Conservation (phyloP, 306 rosid species). For the Calophaca sinica region DNA sequence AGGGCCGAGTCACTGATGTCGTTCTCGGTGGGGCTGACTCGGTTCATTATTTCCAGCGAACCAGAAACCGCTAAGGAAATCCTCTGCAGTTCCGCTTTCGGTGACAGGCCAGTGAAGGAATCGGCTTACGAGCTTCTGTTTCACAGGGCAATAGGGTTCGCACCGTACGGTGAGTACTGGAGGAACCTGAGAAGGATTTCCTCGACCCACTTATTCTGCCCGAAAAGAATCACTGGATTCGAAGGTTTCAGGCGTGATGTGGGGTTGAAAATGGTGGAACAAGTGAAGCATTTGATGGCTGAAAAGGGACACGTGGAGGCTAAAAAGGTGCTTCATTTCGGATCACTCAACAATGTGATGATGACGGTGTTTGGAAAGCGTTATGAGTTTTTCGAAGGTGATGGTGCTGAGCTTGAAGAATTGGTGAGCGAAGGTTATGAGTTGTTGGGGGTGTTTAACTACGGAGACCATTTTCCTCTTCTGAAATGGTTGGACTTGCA, state of each 20-base stretch:
- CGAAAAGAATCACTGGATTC: constrained; percentile 48
- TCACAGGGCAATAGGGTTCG: constrained; percentile 81
- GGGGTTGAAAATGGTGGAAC: constrained; percentile 54
- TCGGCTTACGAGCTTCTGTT: constrained; percentile 81
- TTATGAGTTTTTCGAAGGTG: constrained; percentile 54
- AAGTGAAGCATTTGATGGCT: constrained; percentile 45
- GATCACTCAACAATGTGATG: constrained; percentile 76
- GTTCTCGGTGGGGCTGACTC: constrained; percentile 71
- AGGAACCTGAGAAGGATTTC: constrained; percentile 80
- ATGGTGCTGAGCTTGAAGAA: constrained; percentile 56
- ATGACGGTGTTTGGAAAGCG: constrained; percentile 71
- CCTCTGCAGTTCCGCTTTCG: constrained; percentile 63
- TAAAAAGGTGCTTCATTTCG: constrained; percentile 63
- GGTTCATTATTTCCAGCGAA: constrained; percentile 62
- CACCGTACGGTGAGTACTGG: constrained; percentile 87
- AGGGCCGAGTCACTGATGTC: constrained; percentile 66
- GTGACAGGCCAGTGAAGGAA: constrained; percentile 77
- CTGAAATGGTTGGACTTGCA: constrained; percentile 73
- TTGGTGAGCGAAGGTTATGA: constrained; percentile 85
- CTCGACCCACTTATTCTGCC: constrained; percentile 61
- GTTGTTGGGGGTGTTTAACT: constrained; percentile 73
- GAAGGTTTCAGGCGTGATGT: constrained; percentile 51
- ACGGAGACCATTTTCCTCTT: constrained; percentile 80
- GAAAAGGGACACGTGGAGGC: constrained; percentile 53
- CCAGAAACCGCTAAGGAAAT: constrained; percentile 79